These are phyloP conservation scores for Termitomyces sp. DNA, from an alignment of 768 basidiomycete genomes.

Conservation along the genomic window DNA sequence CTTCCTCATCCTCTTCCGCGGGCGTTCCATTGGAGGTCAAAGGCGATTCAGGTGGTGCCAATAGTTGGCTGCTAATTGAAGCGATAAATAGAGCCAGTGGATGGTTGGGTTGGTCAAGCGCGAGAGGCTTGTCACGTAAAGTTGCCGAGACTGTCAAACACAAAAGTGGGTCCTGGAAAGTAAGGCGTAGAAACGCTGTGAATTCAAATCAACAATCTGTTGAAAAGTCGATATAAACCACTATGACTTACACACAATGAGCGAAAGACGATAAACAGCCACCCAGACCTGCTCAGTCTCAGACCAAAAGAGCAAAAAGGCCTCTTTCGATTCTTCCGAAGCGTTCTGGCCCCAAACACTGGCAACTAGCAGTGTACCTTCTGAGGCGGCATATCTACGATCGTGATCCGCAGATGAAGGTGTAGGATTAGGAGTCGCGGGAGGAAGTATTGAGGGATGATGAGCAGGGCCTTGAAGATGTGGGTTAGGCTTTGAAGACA, in stretches of 20 bases:
- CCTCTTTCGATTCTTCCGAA: slow-evolving; percentile 43
- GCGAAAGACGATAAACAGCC: slow-evolving; percentile 71
- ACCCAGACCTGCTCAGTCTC: slow-evolving; percentile 61
- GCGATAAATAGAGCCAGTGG: slow-evolving; percentile 39
- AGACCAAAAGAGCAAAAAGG: slow-evolving; percentile 66
- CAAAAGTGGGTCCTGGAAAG: slow-evolving; percentile 69
- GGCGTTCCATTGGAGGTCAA: slow-evolving; percentile 23
- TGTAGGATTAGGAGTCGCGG: slow-evolving; percentile 80
- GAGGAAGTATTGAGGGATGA: slow-evolving; percentile 74
- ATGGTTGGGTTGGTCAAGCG: slow-evolving; percentile 36
- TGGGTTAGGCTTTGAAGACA: slow-evolving; percentile 34
- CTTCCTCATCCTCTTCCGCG: slow-evolving; percentile 31
- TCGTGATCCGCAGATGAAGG: slow-evolving; percentile 73
- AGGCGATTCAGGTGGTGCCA: slow-evolving; percentile 31
- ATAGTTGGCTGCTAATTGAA: slow-evolving; percentile 30
- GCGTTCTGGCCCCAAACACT: slow-evolving; percentile 71
- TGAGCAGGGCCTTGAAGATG: slow-evolving; percentile 29
- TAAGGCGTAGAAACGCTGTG: slow-evolving; percentile 70
- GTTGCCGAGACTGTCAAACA: slow-evolving; percentile 86
- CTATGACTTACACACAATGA: slow-evolving; percentile 70
- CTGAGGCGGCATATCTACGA: slow-evolving; percentile 69
- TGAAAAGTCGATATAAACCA: background rate
- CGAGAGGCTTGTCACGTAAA: slow-evolving; percentile 72
- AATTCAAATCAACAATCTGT: slow-evolving; percentile 1
- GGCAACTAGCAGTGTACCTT: slow-evolving; percentile 70